These are phyloP conservation scores for Podila epigama DNA, from an alignment of 192 early-diverging fungal genomes.

Conservation along the genomic window DNA sequence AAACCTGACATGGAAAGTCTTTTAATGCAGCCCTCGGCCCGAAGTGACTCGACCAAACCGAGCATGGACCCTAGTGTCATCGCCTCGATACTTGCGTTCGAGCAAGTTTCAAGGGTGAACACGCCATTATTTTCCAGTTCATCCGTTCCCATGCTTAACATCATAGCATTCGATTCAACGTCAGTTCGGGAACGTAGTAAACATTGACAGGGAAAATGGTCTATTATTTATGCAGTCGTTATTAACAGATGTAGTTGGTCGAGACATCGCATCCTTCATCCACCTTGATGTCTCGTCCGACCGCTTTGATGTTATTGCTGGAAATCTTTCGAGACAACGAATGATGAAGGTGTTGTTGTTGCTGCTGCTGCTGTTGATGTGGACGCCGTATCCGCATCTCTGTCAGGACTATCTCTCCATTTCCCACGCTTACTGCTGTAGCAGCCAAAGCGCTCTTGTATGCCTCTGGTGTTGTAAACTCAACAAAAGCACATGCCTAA, in stretches of 20 bases:
- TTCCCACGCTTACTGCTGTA: constrained; percentile 27
- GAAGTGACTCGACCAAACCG: no score
- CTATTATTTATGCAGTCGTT: no score
- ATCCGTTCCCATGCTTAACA: no score
- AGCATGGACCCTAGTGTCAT: no score
- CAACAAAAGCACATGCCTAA: constrained; percentile 46
- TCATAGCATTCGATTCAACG: no score
- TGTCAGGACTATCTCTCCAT: constrained; percentile 27
- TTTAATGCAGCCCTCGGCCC: no score
- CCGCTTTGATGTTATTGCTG: background rate
- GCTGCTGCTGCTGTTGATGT: background rate
- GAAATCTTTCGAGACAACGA: background rate
- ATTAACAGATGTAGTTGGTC: background rate
- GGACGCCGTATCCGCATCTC: constrained; percentile 29
- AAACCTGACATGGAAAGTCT: no score
- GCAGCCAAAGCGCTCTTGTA: constrained; percentile 45
- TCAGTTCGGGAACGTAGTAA: no score
- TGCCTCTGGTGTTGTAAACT: constrained; percentile 43
- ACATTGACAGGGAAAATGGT: background rate
- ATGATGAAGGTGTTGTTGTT: no score
- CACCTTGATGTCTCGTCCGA: background rate
- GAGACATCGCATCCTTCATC: constrained; percentile 25
- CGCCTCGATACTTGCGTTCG: no score
- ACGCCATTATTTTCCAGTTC: no score
- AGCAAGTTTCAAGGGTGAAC: no score